Base-by-base conservation (phyloP, 2,329 filamentous ascomycete genomes). In the Alternaria novae-zelandiae region DNA sequence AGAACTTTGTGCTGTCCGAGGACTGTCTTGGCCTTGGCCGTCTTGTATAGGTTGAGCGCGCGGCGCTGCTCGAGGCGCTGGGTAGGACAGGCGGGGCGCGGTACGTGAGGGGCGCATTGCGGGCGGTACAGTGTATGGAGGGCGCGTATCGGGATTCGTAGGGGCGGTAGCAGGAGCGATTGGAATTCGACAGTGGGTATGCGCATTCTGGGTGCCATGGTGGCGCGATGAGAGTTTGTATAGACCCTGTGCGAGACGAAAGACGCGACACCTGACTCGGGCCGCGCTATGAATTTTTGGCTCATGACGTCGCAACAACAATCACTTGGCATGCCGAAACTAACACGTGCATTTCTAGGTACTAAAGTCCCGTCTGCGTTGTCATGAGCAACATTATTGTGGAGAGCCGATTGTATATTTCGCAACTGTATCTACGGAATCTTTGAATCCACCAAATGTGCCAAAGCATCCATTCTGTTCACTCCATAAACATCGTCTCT, bases 1-100 rank as follows among this genome's bases (percentile, higher is more conserved):
- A 77, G 30, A 5, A 75, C 21, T 45, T 75, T 76, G 66, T 77
- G 73, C 65, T 67, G 66, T 8, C 74, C 74, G 10, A 74, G 57
- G 9, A 65, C 57, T 10, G 70, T 73, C 55, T 64, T 70, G 17
- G 73, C 59, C 53, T 36, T 64, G 30, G 75, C 74, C 17, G 70
- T 72, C 58, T 73, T 74, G 70, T 75, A 76, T 23, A 77, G 70
- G 46, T 72, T 65, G 17, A 78, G 59, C 17, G 65, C 57, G 50
- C 75, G 71, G 21, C 65, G 64, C 50, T 72, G 71, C 12, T 36
- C 59, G n/a, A 65, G 62, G 57, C 71, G 70, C 65, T 63, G 71
- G 46, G 67, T 46, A 15, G 51, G 56, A 17, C 53, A 47, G 41
- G 55, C 32, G 51, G 54, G 9, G 26, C 23, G 32, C 17, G 12